Evolutionary conservation across 2,329 filamentous ascomycete genomes (phyloP), one percentile per base, ranked within the genome.

Genomic region (Sporothrix pseudoabietina): DNA sequence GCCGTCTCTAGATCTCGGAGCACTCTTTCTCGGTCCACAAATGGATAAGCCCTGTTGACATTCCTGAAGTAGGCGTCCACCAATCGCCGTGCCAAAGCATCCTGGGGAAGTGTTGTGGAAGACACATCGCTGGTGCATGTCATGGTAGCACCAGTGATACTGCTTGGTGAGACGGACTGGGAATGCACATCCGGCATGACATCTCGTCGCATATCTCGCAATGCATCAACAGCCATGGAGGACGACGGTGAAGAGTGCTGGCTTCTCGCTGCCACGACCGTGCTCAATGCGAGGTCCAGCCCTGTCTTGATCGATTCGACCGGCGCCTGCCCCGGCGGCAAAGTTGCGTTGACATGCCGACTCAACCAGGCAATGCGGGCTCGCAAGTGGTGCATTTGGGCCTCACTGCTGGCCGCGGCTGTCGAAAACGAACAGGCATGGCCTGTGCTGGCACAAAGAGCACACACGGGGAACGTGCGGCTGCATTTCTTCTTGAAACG

Each of bases 61-160:
- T 85, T 82, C 19, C 82, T 80, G 71, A 85, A 84, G 77, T 84
- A 85, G n/a, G 84, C 83, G 71, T 85, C 81, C 8, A 83, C 80
- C 32, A 83, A 82, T 12, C 73, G 44, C 1, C 70, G 69, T 1
- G 78, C 77, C 49, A 77, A 70, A 0, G 75, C 73, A 66, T 79
- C 74, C 35, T 73, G 32, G 14, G 78, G 71, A 73, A 82, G 74
- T 6, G 75, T 70, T 30, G 79, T 75, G 26, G 63, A 26, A 1
- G n/a, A 32, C 6, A n/a, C 41, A 57, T 22, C 61, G 66, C 47
- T 55, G 47, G 49, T 61, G 35, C 55, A 10, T 41, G 54, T 26
- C 26, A 9, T 8, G 6, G 68, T 65, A n/a, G 57, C 57, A 10
- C 26, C 55, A 6, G 10, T 16, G 26, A 16, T 32, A 16, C 30